Conservation (phyloP, 2,329 filamentous ascomycete genomes). For the Zarea fungicola region DNA sequence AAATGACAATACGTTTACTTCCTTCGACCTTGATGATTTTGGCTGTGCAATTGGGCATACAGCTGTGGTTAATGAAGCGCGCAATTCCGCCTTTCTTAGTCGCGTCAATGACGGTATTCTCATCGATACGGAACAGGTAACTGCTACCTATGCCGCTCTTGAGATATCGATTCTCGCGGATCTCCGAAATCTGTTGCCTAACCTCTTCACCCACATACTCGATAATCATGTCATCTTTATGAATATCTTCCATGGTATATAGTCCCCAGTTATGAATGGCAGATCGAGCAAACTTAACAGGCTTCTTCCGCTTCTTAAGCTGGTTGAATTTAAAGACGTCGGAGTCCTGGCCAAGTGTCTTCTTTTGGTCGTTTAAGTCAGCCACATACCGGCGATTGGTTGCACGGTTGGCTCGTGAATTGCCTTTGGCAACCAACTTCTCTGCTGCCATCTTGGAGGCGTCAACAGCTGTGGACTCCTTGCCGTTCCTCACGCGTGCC, state of each 20-base stretch:
- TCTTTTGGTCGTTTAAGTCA: slow-evolving; percentile 93
- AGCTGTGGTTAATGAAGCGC: slow-evolving; percentile 97
- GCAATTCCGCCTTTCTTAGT: slow-evolving; percentile 98
- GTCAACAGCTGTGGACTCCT: slow-evolving; percentile 63
- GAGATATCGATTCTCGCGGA: slow-evolving; percentile 85
- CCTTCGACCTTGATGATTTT: slow-evolving; percentile 99
- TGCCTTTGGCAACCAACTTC: slow-evolving; percentile 78
- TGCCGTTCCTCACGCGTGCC: slow-evolving; percentile 63
- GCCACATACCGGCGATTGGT: slow-evolving; percentile 93
- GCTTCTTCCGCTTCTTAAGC: slow-evolving; percentile 98
- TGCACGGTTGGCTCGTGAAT: slow-evolving; percentile 87
- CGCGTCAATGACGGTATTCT: slow-evolving; percentile 94
- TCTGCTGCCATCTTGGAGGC: slow-evolving; percentile 69
- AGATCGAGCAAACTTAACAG: slow-evolving; percentile 93
- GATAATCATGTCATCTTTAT: slow-evolving; percentile 98
- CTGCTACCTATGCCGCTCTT: slow-evolving; percentile 96
- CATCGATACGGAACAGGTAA: slow-evolving; percentile 96
- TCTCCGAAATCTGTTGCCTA: slow-evolving; percentile 92
- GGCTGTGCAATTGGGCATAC: slow-evolving; percentile 95
- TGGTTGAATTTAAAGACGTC: slow-evolving; percentile 97
- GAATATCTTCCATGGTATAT: slow-evolving; percentile 96
- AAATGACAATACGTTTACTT: slow-evolving; percentile 97
- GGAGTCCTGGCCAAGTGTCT: slow-evolving; percentile 73
- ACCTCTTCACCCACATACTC: slow-evolving; percentile 99
- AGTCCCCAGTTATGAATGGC: slow-evolving; percentile 99